A percentile compares a stretch with the other conserved stretches of the same genome.
phyloP scores from a whole-genome alignment of 352 stramenopile genomes.

The Aphanomyces stellatus region DNA sequence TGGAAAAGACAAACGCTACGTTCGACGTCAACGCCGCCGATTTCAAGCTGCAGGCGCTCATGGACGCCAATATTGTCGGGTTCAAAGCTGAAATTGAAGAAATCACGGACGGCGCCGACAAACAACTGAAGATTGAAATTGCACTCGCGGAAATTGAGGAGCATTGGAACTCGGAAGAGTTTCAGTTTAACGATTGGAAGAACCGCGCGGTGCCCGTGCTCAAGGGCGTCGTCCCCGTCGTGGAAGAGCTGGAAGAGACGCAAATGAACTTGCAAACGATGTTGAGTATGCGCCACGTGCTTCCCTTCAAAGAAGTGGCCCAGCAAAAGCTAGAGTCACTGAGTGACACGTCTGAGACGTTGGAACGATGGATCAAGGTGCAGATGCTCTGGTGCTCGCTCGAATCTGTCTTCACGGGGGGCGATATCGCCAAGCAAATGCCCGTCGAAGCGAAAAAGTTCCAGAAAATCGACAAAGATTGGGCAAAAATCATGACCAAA shows the following conservation, averaged over 20 bases:
- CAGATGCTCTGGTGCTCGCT: constrained; percentile 98
- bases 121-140: constrained; percentile 96
- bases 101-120: constrained; percentile 96
- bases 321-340: constrained; percentile 91
- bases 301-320: constrained; percentile 94
- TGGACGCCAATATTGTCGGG: constrained; percentile 89
- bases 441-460: constrained; percentile 98
- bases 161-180: constrained; percentile 92
- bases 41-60: constrained; percentile 94
- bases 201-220: constrained; percentile 92
- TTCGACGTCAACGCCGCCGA: constrained; percentile 91
- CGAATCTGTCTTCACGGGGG: constrained; percentile 97
- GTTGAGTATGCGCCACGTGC: constrained; percentile 95
- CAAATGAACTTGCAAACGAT: constrained; percentile 99
- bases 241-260: constrained; percentile 96
- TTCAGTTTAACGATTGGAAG: constrained; percentile 94
- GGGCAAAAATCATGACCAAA: constrained; percentile 97
- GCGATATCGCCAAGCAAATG: constrained; percentile 99
- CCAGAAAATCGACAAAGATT: constrained; percentile 97
- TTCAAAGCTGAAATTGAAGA: constrained; percentile 95
- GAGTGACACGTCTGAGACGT: constrained; percentile 94
- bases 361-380: constrained; percentile 97
- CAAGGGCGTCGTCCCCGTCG: constrained; percentile 91
- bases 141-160: constrained; percentile 91
- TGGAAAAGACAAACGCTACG: constrained; percentile 88